Evolutionary conservation across 306 rosid genomes (phyloP).

Genomic region (Cucurbita pepo): DNA sequence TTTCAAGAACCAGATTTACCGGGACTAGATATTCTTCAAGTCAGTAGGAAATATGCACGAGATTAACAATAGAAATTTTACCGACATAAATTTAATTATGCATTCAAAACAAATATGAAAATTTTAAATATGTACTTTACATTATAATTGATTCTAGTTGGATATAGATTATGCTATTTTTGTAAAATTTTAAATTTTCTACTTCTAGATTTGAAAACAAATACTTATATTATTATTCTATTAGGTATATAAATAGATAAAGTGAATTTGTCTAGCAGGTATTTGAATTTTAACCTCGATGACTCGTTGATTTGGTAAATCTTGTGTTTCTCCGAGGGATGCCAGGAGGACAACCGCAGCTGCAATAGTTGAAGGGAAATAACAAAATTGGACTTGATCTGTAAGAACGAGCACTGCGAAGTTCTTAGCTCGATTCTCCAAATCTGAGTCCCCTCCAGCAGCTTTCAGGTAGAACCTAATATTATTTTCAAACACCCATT

Average conservation of each 20-base stretch:
- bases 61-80: neutral
- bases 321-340: conserved; percentile 33
- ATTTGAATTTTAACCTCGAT: conserved; percentile 33
- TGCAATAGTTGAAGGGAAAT: conserved; percentile 88
- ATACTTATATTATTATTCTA: neutral
- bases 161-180: neutral
- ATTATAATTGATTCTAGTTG: neutral
- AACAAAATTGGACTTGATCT: conserved; percentile 39
- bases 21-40: neutral
- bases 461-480: conserved; percentile 77
- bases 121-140: neutral
- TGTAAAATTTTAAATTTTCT: neutral
- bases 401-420: conserved; percentile 54
- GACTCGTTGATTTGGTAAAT: conserved; percentile 35
- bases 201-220: neutral
- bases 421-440: conserved; percentile 61
- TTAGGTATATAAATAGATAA: neutral
- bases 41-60: neutral
- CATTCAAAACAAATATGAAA: neutral
- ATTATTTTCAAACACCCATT: neutral
- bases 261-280: neutral
- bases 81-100: neutral
- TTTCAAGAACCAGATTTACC: neutral
- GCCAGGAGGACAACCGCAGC: conserved; percentile 83
- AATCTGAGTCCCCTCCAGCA: conserved; percentile 42